These are phyloP conservation scores for Niveomyces coronatus DNA, from an alignment of 2,329 filamentous ascomycete genomes.

Conservation along the genomic window DNA sequence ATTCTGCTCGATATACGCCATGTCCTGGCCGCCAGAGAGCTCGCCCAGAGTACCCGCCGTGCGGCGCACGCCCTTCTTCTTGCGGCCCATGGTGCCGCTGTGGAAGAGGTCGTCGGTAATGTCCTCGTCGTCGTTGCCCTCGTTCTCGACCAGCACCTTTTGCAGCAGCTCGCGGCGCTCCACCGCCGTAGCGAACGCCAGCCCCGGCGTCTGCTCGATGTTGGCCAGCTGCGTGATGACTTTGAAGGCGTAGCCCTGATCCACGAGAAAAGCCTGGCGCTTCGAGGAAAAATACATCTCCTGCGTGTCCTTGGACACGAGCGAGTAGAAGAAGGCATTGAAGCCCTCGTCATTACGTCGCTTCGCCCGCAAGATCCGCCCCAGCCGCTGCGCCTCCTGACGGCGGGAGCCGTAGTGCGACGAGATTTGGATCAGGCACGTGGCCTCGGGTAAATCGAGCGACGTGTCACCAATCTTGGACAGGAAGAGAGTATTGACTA, in stretches of 20 bases:
- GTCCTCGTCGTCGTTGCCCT: slow-evolving; percentile 62
- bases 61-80: slow-evolving; percentile 56
- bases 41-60: slow-evolving; percentile 80
- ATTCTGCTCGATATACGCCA: slow-evolving; percentile 90
- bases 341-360: slow-evolving; percentile 95
- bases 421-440: slow-evolving; percentile 92
- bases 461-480: slow-evolving; percentile 98
- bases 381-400: slow-evolving; percentile 89
- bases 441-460: slow-evolving; percentile 92
- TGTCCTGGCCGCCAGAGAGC: slow-evolving; percentile 83
- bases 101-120: slow-evolving; percentile 37
- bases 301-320: slow-evolving; percentile 93
- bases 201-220: slow-evolving; percentile 70
- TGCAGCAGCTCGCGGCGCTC: slow-evolving; percentile 81
- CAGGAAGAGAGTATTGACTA: slow-evolving; percentile 85
- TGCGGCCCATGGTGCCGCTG: slow-evolving; percentile 34
- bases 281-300: slow-evolving; percentile 99
- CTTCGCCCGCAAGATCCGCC: slow-evolving; percentile 89
- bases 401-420: slow-evolving; percentile 94
- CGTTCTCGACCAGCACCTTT: slow-evolving; percentile 81
- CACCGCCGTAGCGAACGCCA: slow-evolving; percentile 68
- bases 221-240: slow-evolving; percentile 93
- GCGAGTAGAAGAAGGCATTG: slow-evolving; percentile 97
- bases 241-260: slow-evolving; percentile 98
- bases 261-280: slow-evolving; percentile 90